phyloP scores from a whole-genome alignment of 352 stramenopile genomes.

The Pythium brachiatum region DNA sequence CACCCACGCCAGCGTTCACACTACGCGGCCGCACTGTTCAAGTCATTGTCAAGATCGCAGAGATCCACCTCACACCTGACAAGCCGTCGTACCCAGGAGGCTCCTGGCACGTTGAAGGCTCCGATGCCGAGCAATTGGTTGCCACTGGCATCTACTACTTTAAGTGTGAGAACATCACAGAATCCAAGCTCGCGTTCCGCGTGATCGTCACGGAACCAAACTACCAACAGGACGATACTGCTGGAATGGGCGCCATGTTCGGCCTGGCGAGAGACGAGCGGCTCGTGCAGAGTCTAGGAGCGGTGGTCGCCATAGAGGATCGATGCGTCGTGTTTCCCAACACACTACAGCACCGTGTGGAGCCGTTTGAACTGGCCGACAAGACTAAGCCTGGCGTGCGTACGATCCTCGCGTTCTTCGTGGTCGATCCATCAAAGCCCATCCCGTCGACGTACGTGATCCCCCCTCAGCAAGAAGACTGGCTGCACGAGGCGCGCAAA shows the following conservation, averaged over 20 bases:
- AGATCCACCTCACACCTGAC: slow-evolving; percentile 31
- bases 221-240: slow-evolving; percentile 19
- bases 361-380: slow-evolving; percentile 30
- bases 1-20: not conserved
- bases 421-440: slow-evolving; percentile 30
- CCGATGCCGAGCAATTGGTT: slow-evolving; percentile 30
- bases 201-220: slow-evolving; percentile 21
- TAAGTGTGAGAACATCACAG: slow-evolving; percentile 31
- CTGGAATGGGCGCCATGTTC: slow-evolving; percentile 20
- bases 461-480: slow-evolving; percentile 30
- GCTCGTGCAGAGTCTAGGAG: slow-evolving; percentile 22
- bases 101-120: slow-evolving; percentile 35
- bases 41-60: slow-evolving; percentile 39
- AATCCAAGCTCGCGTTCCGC: slow-evolving; percentile 29
- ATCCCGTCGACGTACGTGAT: slow-evolving; percentile 32
- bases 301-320: slow-evolving; percentile 11
- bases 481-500: slow-evolving; percentile 4
- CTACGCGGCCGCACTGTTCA: slow-evolving; percentile 22
- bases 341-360: slow-evolving; percentile 30
- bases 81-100: slow-evolving; percentile 28
- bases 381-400: slow-evolving; percentile 23
- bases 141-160: slow-evolving; percentile 38
- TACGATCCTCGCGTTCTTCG: slow-evolving; percentile 43
- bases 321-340: slow-evolving; percentile 38
- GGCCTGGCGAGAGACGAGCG: slow-evolving; percentile 15